Evolutionary conservation across 352 stramenopile genomes (phyloP), one percentile per base, ranked within the genome.

Genomic region (Pythium oligandrum): DNA sequence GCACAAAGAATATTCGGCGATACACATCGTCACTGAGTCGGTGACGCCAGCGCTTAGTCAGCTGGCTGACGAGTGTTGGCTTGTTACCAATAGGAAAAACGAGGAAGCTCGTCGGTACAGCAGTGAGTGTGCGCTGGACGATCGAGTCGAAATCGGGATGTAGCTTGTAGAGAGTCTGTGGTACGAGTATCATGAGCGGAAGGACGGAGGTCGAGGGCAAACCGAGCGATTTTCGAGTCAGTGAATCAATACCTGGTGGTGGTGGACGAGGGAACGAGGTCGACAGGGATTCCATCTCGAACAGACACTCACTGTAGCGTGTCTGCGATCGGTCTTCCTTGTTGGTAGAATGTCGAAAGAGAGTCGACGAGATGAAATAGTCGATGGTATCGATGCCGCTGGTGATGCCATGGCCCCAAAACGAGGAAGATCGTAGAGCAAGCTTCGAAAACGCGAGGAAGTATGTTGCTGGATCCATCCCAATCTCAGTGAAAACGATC

Each of bases 151-250:
- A 82, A 45, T 78, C 73, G 3, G 75, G 70, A 46, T 88, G 80
- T 0, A 90, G 62, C 47, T 88, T 90, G 57, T 86, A 86, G 26
- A 90, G 64, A 6, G 77, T 87, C 53, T 88, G 79, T 10, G 79
- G 79, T 0, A 85, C 52, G 9, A 88, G 54, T 17, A 87, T 67
- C 51, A 90, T 73, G 12, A 57, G 61, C 2, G 55, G 31, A 32
- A 66, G 49, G 4, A 50, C 30, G 1, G 10, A 4, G 5, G 48
- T 47, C 3, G 42, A 32, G 2, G 68, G 68, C 6, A 70, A 53
- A 0, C 33, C 59, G 2, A 73, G 39, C 4, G 51, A 45, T 5
- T 26, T 46, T 5, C 63, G 51, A 12, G 55, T 55, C 35, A 56
- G 36, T 6, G 33, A 26, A 26, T 26, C 34, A 4, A 30, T 48